phyloP scores from a whole-genome alignment of 768 basidiomycete species.

The Peribolospora baueri region DNA sequence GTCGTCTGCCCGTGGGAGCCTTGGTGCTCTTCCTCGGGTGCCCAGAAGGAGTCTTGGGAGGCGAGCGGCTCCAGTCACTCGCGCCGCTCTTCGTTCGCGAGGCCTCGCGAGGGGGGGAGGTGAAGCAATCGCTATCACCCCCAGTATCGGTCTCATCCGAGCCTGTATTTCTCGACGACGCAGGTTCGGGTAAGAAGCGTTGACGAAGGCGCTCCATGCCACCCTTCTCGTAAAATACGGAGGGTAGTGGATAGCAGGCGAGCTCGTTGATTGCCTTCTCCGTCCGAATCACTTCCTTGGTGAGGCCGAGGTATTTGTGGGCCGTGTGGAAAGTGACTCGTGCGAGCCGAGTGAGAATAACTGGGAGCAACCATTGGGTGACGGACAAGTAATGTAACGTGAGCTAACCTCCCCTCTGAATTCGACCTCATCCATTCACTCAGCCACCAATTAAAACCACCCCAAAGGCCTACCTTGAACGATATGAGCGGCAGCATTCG shows the following conservation, averaged over 20 bases:
- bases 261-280: slow-evolving; percentile 95
- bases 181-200: slow-evolving; percentile 36
- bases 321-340: slow-evolving; percentile 95
- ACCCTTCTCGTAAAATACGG: slow-evolving; percentile 72
- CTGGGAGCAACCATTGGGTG: slow-evolving; percentile 20
- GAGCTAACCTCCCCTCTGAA: too few species aligned
- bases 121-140: slow-evolving; percentile 19
- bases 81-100: not conserved
- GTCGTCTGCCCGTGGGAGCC: not conserved
- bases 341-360: slow-evolving; percentile 84
- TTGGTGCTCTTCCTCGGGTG: not conserved
- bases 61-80: too few species aligned
- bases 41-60: too few species aligned
- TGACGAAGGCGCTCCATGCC: slow-evolving; percentile 73
- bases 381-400: not conserved
- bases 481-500: slow-evolving; percentile 88
- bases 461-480: slow-evolving; percentile 44
- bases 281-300: slow-evolving; percentile 78
- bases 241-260: slow-evolving; percentile 79
- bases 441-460: not conserved
- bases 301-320: slow-evolving; percentile 83
- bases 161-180: not conserved
- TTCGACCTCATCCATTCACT: too few species aligned
- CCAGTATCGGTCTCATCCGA: not conserved
- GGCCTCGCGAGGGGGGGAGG: not conserved